Conservation (phyloP, 2,329 filamentous ascomycete genomes). For the Trichoderma lentiforme region DNA sequence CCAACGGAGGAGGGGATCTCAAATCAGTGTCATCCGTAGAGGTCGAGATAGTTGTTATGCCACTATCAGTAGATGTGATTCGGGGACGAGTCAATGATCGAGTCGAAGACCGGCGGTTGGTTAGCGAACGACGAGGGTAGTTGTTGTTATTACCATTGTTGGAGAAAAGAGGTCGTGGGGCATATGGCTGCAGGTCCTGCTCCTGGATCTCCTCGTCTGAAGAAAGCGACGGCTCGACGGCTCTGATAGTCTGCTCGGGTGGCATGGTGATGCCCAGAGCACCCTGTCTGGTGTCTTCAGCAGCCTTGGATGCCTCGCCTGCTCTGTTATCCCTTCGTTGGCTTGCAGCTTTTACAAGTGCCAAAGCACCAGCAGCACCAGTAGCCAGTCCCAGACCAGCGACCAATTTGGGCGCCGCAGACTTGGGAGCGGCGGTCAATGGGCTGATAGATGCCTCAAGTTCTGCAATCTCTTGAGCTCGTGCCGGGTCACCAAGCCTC, state of each 20-base stretch:
- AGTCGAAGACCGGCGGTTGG: constrained; percentile 18
- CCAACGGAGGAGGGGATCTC: constrained; percentile 19
- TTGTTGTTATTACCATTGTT: constrained; percentile 8
- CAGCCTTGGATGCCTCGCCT: not conserved
- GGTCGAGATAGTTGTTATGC: constrained; percentile 32
- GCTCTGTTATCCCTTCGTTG: not conserved
- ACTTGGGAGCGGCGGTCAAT: constrained; percentile 15
- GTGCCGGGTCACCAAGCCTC: constrained; percentile 43
- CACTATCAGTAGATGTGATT: constrained; percentile 31
- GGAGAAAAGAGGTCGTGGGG: not conserved
- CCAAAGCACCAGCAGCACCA: not conserved
- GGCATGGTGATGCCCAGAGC: not conserved
- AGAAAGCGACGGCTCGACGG: constrained; percentile 14
- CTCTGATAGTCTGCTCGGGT: constrained; percentile 13
- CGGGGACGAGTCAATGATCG: constrained; percentile 26
- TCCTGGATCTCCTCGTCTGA: constrained; percentile 14
- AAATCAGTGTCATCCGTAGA: constrained; percentile 27
- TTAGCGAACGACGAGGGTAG: constrained; percentile 9
- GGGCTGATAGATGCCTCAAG: constrained; percentile 22
- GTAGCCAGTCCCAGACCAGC: constrained; percentile 6
- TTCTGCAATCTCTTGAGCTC: constrained; percentile 28
- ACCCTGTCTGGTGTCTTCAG: not conserved
- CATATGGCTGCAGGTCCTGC: constrained; percentile 7
- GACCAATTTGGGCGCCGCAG: constrained; percentile 10
- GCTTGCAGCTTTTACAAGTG: not conserved